Conservation (phyloP, 306 rosid genomes). For the Hylodesmum podocarpum region DNA sequence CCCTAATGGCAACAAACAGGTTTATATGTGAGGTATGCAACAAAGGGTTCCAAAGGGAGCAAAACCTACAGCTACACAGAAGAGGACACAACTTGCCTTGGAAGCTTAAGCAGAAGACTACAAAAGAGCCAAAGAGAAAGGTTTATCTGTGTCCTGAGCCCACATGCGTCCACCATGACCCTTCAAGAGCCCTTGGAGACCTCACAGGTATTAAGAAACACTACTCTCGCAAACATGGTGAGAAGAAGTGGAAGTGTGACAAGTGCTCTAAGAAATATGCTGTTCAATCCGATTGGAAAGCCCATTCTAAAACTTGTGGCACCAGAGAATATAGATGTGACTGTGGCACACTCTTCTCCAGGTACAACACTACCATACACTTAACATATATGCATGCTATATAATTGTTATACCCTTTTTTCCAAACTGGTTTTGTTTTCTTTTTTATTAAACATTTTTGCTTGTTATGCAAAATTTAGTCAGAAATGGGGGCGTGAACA, state of each 20-base stretch:
- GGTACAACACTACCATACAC: constrained; percentile 34
- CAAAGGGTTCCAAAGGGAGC: constrained; percentile 97
- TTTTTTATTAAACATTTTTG: neutral
- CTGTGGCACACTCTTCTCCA: constrained; percentile 92
- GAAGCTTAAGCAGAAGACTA: constrained; percentile 92
- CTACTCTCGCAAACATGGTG: constrained; percentile 81
- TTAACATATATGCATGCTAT: neutral
- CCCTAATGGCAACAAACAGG: constrained; percentile 98
- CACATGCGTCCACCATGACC: constrained; percentile 95
- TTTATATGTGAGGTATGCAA: constrained; percentile 96
- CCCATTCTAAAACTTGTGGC: constrained; percentile 84
- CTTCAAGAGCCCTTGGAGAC: constrained; percentile 88
- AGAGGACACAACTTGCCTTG: constrained; percentile 98
- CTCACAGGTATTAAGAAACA: constrained; percentile 91
- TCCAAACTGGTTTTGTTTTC: too few species aligned
- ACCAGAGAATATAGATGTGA: constrained; percentile 80
- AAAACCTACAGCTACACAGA: constrained; percentile 95
- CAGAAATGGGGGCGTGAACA: constrained; percentile 17
- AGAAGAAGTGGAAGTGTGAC: constrained; percentile 91
- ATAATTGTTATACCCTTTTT: neutral
- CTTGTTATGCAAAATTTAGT: neutral
- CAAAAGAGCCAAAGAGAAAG: constrained; percentile 83
- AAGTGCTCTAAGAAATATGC: constrained; percentile 85
- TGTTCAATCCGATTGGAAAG: constrained; percentile 92
- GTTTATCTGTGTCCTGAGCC: constrained; percentile 93